phyloP scores from a whole-genome alignment of 1,284 basidiomycete species.

The Takashimella koratensis region DNA sequence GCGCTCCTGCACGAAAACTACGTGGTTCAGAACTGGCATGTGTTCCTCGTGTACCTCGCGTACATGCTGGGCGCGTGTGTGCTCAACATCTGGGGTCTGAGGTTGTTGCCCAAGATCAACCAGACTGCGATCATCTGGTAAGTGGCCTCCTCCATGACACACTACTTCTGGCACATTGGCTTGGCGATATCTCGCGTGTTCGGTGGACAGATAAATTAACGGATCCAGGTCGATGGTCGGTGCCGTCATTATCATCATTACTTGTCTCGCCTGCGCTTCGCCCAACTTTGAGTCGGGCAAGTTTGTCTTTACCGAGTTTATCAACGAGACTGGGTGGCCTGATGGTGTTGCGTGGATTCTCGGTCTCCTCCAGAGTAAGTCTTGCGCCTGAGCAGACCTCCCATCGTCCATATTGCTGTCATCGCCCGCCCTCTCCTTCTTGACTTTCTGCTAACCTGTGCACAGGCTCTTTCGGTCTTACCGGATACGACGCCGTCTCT shows the following conservation, averaged over 20 bases:
- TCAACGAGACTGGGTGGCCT: constrained; percentile 52
- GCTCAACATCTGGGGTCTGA: constrained; percentile 40
- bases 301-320: constrained; percentile 50
- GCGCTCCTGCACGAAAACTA: constrained; percentile 43
- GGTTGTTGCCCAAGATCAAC: constrained; percentile 41
- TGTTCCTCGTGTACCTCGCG: constrained; percentile 35
- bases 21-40: constrained; percentile 28
- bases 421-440: no score
- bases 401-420: no score
- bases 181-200: no score
- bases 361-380: constrained; percentile 48
- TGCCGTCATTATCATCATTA: constrained; percentile 48
- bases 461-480: constrained; percentile 45
- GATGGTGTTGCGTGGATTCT: constrained; percentile 51
- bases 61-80: constrained; percentile 32
- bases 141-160: constrained; percentile 6
- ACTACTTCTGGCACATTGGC: constrained; percentile 26
- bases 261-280: constrained; percentile 39
- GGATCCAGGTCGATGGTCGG: constrained; percentile 43
- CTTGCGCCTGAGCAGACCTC: not conserved
- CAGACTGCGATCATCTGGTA: constrained; percentile 44
- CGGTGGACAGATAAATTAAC: no score
- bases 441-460: no score
- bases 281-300: constrained; percentile 44
- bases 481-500: constrained; percentile 41